Evolutionary conservation across 306 rosid species (phyloP), one percentile per base, ranked within the genome.

Genomic region (Pyrus communis): DNA sequence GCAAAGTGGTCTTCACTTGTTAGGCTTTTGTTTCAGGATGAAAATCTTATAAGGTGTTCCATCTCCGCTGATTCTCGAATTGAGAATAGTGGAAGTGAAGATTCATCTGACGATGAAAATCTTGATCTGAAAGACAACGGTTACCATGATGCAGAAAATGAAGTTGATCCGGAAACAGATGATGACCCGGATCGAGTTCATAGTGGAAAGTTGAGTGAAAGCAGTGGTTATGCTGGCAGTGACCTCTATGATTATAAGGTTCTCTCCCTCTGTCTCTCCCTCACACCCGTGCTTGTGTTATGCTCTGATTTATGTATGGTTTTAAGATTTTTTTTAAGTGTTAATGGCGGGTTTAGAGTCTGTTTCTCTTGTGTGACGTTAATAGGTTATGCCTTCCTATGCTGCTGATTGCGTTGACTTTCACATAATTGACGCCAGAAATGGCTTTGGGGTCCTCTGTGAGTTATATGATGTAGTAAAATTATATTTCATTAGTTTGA

Each of bases 211-310:
- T 81, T 91, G 84, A 96, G 99, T 75, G 98, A 92, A 86, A 92
- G 99, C 81, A 96, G 99, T 81, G 99, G 97, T 82, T 96, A 87
- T 88, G 97, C 89, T 60, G 99, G 97, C 70, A 92, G 98, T 65
- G 99, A 96, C 85, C 98, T 96, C 75, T 96, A 96, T 49, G 98
- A 96, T 86, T 89, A 91, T 78, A 96, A 96, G 99, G 99, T 92
- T 71, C 77, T 78, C 77, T 69, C 74, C 65, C 72, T 64, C 74
- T 69, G 75, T 42, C 70, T 74, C 64, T 82, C 14, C 43, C 54
- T 67, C 38, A 22, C 42, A 67, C 13, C 62, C n/a, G 1, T 23
- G 27, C 30, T 5, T 35, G 17, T 65, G 7, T 35, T 10, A 9
- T 11, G 11, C 49, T 35, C 12, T 66, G 55, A 49, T 49, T 49